phyloP scores from a whole-genome alignment of 768 basidiomycete genomes.

The Serendipita sp. region DNA sequence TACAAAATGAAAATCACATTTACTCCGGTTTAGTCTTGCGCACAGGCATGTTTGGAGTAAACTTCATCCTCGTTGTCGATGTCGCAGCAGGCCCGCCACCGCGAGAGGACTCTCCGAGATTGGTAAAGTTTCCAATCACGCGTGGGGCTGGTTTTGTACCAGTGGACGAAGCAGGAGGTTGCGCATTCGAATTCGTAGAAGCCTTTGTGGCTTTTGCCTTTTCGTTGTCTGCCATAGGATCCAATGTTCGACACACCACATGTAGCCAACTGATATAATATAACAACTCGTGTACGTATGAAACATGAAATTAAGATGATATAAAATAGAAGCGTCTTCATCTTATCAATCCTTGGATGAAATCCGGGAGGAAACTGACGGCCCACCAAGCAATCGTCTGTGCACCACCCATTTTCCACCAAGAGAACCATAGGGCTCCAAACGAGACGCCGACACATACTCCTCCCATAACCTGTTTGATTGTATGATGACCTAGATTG shows the following conservation, averaged over 20 bases:
- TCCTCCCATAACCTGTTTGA: not conserved
- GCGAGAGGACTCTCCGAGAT: not conserved
- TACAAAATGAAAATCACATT: not conserved
- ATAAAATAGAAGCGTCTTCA: not conserved
- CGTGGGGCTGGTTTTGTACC: not conserved
- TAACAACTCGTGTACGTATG: not conserved
- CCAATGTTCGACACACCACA: not conserved
- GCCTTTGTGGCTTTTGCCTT: not conserved
- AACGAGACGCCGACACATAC: not conserved
- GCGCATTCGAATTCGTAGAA: not conserved
- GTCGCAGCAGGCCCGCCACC: not conserved
- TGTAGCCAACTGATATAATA: not conserved
- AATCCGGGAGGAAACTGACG: not conserved
- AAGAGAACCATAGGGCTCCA: not conserved
- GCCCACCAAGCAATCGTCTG: not conserved
- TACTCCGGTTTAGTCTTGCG: not conserved
- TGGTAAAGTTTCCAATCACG: constrained; percentile 1
- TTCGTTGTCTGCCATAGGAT: constrained; percentile 1
- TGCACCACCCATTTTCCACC: not conserved
- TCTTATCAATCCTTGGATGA: not conserved
- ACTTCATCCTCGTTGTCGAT: not conserved
- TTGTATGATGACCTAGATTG: constrained; percentile 63
- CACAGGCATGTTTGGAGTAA: constrained; percentile 1
- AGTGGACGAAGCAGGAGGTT: not conserved
- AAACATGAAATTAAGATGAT: no score